Base-by-base conservation (phyloP, 2,329 filamentous ascomycete species). In the Allantophomopsis lycopodina region DNA sequence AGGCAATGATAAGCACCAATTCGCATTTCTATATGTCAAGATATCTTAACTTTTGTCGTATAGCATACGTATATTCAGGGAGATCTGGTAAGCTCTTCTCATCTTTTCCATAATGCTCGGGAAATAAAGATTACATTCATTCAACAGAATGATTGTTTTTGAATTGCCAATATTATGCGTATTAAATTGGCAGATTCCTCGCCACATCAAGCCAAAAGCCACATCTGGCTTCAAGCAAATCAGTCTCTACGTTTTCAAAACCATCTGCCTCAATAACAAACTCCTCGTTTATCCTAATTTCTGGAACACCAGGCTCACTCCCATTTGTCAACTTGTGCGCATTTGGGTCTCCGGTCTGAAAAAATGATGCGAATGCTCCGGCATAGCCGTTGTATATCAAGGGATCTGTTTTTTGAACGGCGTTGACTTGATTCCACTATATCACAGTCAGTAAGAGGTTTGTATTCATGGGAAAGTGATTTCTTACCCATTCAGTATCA, bases 301-400 rank as follows among this genome's bases (percentile, higher is more conserved):
- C 49, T 2, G 73, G 71, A 7, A 76, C 64, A 1, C 58, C 65
- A 13, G 55, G 53, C 36, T 63, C 50, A 20, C 55, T 58, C 2
- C 42, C 42, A 39, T 62, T 59, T 0, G 71, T 75, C 30, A 76
- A 44, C 42, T 76, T 77, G 42, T 70, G 60, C 11, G 61, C 55
- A 48, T 78, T 76, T 0, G 74, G 71, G 51, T 76, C 64, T 0
- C 71, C 71, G 0, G 69, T 73, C 51, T 71, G 63, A 42, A 78
- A 68, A 53, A 77, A 79, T 17, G 67, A 72, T 1, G 69, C 73
- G 49, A 79, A 67, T 0, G 73, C 72, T 4, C 76, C 74, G 1
- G 66, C 54, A 44, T 67, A 79, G 10, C 69, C 73, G 14, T 67
- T 44, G 44, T 79, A 79, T 5, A 69, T 69, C 1, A 69, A 44